Evolutionary conservation across 2,329 filamentous ascomycete genomes (phyloP), one percentile per base, ranked within the genome.

Genomic region (Pseudogymnoascus pannorum): DNA sequence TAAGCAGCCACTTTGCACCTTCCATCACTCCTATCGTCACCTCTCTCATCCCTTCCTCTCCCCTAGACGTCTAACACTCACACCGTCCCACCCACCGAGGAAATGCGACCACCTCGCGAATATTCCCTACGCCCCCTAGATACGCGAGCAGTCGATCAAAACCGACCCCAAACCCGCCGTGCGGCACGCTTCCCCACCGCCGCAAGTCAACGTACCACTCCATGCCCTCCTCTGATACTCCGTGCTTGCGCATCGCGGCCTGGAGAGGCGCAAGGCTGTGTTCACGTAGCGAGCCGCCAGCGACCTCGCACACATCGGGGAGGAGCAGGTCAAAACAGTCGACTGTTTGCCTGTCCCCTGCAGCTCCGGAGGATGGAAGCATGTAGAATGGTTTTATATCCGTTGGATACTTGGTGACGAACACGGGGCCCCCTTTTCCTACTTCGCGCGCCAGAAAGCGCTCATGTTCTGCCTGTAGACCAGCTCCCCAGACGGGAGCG

Each of bases 361-460:
- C 54, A 20, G 58, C 40, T 14, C 36, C 18, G 5, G 42, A 20
- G 29, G 82, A 83, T 14, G 85, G 83, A 2, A 83, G 74, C 89
- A 92, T 92, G 74, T 92, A 99, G 75, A 97, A 99, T 9, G 93
- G 91, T 76, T 99, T 99, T 72, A 94, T 86, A 57, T 80, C 78
- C 66, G 84, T 84, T n/a, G 94, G 94, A 72, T 97, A 99, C 73
- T 97, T 82, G 12, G 92, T 97, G 66, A 99, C 86, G 72, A 97
- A 97, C 48, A 97, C 81, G 6, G 94, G 94, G 57, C 82, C 73
- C 40, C 77, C 76, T 61, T 75, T 71, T 57, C 75, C 77, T 24
- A 93, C 71, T 24, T 77, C 77, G 60, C 84, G 79, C 57, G 94
- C 92, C 60, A 99, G 81, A 72, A 87, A 96, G 71, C 86, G 91